Evolutionary conservation across 768 basidiomycete species (phyloP), one percentile per base, ranked within the genome.

Genomic region (Rhodotorula kratochvilovae): DNA sequence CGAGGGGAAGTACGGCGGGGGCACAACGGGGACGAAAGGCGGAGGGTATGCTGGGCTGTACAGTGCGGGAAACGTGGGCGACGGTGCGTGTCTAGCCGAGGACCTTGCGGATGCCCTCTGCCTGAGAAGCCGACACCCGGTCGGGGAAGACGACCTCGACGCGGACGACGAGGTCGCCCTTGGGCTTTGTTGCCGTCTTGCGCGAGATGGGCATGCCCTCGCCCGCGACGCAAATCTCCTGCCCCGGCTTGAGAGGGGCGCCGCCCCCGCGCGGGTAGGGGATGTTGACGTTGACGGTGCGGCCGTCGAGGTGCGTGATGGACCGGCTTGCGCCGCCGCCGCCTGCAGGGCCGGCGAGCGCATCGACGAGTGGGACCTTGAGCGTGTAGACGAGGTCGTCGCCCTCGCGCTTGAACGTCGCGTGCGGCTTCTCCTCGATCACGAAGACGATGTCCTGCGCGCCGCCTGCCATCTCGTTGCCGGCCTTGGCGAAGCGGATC

Each of bases 191-290:
- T 54, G 83, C 83, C 27, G 87, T 88, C 69, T 88, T 89, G 80
- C 90, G 93, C 67, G 92, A 85, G 58, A 93, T 87, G 5, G 94
- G 93, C 91, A 94, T 92, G 15, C 92, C 92, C 79, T 96, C 92
- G 3, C 87, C 89, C 4, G 82, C 58, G 6, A 96, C 80, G 36
- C 82, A 85, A 29, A 86, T 89, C 80, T 89, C 85, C 81, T 88
- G 86, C 13, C 87, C 88, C 2, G 91, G 90, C 78, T 88, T 91
- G 42, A 94, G 83, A 21, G 91, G 80, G 4, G 87, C 87, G 13
- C 80, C 76, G 27, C 76, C 76, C 16, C 60, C 80, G 72, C 79
- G 68, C 25, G 81, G 81, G 61, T 78, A 73, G 0, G 95, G 93
- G 0, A 87, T 78, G 0, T 86, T 77, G 3, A 91, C 84, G 73